Percentiles rank a stretch among this genome's conserved stretches.
These are phyloP conservation scores for Mycena latifolia DNA, from an alignment of 768 basidiomycete genomes.

Conservation along the genomic window DNA sequence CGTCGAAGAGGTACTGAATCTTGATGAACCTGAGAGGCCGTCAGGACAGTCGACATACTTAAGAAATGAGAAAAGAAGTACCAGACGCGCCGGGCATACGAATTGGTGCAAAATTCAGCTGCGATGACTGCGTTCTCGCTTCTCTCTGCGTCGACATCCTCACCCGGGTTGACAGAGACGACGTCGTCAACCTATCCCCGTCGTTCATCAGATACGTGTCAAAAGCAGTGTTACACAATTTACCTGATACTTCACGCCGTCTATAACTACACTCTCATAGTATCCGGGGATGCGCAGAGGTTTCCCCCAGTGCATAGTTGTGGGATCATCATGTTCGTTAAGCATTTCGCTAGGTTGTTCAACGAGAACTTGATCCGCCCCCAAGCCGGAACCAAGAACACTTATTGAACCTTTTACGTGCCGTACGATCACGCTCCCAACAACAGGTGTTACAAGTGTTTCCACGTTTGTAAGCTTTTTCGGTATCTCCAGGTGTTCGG, in stretches of 20 bases:
- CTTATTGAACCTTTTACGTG: background rate
- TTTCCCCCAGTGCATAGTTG: background rate
- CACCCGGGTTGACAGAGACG: conserved; percentile 17
- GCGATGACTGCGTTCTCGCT: background rate
- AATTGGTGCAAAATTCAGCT: conserved; percentile 9
- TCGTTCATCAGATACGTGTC: background rate
- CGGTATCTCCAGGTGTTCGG: conserved; percentile 9
- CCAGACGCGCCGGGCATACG: conserved; percentile 26
- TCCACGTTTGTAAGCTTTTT: background rate
- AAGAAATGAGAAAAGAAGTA: background rate
- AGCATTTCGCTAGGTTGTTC: background rate
- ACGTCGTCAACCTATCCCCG: conserved; percentile 18
- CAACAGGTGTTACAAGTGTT: conserved; percentile 18
- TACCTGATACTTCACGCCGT: conserved; percentile 20
- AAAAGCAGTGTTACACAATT: background rate
- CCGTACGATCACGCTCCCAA: conserved; percentile 11
- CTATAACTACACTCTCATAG: conserved; percentile 8
- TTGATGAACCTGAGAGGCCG: conserved; percentile 21
- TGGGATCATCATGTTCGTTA: conserved; percentile 5
- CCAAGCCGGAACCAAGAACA: background rate
- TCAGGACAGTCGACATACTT: background rate
- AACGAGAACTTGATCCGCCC: background rate
- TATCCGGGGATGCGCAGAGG: background rate
- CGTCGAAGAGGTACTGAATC: conserved; percentile 24
- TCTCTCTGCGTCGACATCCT: conserved; percentile 14